These are phyloP conservation scores for Cicer pinnatifidum DNA, from an alignment of 306 rosid genomes.

Conservation along the genomic window DNA sequence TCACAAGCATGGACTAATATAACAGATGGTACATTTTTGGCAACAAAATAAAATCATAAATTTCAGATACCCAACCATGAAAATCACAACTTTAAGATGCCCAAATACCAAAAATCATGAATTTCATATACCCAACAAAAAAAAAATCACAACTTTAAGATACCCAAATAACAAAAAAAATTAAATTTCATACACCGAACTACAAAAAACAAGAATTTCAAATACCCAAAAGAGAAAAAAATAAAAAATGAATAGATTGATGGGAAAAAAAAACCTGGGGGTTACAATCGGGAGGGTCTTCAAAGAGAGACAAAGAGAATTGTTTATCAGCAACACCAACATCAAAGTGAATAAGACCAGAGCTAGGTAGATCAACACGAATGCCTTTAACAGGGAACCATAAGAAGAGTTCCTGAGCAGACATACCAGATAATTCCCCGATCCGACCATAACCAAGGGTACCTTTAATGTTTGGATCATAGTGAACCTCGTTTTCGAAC, in stretches of 20 bases:
- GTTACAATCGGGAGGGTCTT: constrained; percentile 72
- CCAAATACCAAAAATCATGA: constrained; percentile 16
- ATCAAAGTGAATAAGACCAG: constrained; percentile 81
- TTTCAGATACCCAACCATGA: not conserved
- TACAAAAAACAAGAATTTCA: not conserved
- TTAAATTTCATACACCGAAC: not conserved
- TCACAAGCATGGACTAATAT: not conserved
- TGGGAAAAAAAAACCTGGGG: constrained; percentile 39
- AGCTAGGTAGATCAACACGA: constrained; percentile 71
- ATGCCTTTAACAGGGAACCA: constrained; percentile 92
- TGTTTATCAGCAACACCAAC: constrained; percentile 94
- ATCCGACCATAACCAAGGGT: constrained; percentile 60
- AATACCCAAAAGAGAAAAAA: not conserved
- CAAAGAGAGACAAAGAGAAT: constrained; percentile 78
- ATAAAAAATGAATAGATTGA: not conserved
- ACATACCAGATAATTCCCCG: constrained; percentile 68
- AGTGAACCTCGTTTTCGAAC: constrained; percentile 86
- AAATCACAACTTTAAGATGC: not conserved
- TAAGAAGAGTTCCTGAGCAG: constrained; percentile 85
- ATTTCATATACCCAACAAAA: not conserved
- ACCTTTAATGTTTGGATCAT: constrained; percentile 73
- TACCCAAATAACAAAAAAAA: constrained; percentile 17
- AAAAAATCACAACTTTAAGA: not conserved
- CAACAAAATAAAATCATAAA: constrained; percentile 1
- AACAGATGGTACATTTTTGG: constrained; percentile 1